A percentile compares a stretch with the other conserved stretches of the same genome.
These are phyloP conservation scores for Apiotrichum brassicae DNA, from an alignment of 1,284 basidiomycete genomes.

Conservation along the genomic window DNA sequence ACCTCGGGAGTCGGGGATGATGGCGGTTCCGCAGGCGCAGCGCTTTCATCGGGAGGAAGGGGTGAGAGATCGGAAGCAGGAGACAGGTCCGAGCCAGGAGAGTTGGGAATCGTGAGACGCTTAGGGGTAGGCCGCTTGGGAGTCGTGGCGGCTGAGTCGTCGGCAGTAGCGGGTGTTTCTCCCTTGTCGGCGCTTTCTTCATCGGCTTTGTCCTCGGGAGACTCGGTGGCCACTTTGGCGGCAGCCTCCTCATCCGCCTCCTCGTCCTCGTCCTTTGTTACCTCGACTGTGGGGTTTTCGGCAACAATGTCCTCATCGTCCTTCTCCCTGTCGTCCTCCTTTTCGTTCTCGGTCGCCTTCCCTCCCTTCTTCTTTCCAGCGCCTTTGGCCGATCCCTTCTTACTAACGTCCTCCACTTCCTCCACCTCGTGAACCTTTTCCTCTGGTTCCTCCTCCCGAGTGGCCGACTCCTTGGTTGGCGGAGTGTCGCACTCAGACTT, in stretches of 20 bases:
- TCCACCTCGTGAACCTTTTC: no score
- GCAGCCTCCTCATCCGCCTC: background rate
- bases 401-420: no score
- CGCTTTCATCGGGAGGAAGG: conserved; percentile 10
- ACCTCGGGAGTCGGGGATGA: conserved; percentile 4
- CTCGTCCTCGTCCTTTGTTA: background rate
- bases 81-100: conserved; percentile 20
- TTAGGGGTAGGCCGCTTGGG: conserved; percentile 1
- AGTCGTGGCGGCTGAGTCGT: background rate
- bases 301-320: conserved; percentile 1
- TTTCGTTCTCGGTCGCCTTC: no score
- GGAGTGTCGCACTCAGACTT: background rate
- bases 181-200: background rate
- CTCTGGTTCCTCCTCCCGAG: no score
- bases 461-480: no score
- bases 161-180: background rate
- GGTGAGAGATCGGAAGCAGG: conserved; percentile 24
- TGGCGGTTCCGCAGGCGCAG: background rate
- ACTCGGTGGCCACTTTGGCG: background rate
- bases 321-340: no score
- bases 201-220: background rate
- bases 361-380: no score
- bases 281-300: no score
- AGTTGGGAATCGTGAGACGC: conserved; percentile 5
- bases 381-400: no score